Conservation (phyloP, 208 protist genomes). For the Porcisia hertigi region DNA sequence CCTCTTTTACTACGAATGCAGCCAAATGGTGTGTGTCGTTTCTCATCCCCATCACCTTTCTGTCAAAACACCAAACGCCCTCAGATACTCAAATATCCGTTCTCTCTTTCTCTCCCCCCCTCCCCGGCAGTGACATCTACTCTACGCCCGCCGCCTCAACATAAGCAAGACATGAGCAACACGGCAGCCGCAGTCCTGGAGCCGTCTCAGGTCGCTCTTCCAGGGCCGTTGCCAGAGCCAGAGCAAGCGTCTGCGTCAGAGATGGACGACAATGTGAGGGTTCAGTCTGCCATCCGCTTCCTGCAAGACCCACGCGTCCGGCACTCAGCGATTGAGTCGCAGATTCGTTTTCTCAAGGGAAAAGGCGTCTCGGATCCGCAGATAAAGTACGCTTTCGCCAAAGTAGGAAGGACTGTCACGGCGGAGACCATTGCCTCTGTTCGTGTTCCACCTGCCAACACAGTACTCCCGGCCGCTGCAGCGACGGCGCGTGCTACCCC, state of each 20-base stretch:
- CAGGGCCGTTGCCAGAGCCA: constrained; percentile 19
- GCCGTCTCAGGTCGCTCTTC: constrained; percentile 4
- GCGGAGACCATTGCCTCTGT: constrained; percentile 46
- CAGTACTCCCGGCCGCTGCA: neutral
- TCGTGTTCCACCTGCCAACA: constrained; percentile 9
- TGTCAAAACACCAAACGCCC: neutral
- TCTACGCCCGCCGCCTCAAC: neutral
- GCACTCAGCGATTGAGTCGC: constrained; percentile 46
- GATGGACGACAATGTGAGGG: constrained; percentile 27
- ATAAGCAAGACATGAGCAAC: neutral
- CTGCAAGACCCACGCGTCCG: constrained; percentile 65
- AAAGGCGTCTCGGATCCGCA: constrained; percentile 73
- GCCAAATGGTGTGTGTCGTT: neutral
- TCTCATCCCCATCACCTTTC: neutral
- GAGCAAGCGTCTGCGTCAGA: constrained; percentile 21
- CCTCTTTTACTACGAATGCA: neutral
- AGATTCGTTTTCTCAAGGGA: constrained; percentile 76
- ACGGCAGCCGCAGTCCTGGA: neutral
- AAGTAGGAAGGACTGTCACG: constrained; percentile 49
- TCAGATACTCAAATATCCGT: neutral
- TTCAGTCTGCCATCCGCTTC: constrained; percentile 64
- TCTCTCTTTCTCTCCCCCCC: neutral
- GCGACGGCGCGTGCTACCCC: neutral
- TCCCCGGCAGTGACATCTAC: neutral
- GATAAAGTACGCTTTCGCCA: constrained; percentile 63